Evolutionary conservation across 495 filamentous ascomycete species (phyloP).

Genomic region (Aspergillus hancockii): DNA sequence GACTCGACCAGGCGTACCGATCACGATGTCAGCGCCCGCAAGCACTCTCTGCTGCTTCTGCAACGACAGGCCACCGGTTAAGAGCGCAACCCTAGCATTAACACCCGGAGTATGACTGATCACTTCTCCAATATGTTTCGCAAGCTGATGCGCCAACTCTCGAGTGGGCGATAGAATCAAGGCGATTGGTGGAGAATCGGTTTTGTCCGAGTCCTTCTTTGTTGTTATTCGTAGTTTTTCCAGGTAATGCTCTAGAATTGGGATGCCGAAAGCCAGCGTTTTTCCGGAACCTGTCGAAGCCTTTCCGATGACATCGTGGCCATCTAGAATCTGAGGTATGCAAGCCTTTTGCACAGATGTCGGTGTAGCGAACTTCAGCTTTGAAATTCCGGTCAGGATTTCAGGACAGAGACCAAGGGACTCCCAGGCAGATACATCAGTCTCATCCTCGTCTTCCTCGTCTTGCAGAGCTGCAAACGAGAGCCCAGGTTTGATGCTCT

Average conservation of each 20-base stretch:
- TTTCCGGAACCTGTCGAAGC: constrained; percentile 97
- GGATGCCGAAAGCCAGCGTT: constrained; percentile 86
- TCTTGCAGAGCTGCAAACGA: constrained; percentile 45
- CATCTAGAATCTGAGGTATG: constrained; percentile 80
- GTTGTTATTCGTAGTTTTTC: constrained; percentile 27
- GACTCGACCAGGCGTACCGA: constrained; percentile 88
- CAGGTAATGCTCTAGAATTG: constrained; percentile 52
- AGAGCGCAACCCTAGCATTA: constrained; percentile 68
- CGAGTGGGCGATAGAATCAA: constrained; percentile 90
- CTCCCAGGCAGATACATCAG: constrained; percentile 72
- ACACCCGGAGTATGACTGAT: constrained; percentile 57
- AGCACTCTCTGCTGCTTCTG: constrained; percentile 90
- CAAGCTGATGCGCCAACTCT: constrained; percentile 89
- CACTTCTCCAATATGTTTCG: constrained; percentile 75
- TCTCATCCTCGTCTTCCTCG: constrained; percentile 45
- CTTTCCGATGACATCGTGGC: constrained; percentile 89
- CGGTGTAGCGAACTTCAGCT: constrained; percentile 74
- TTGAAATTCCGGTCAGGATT: constrained; percentile 71
- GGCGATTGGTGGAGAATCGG: constrained; percentile 59
- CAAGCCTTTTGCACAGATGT: constrained; percentile 75
- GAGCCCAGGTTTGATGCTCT: constrained; percentile 31
- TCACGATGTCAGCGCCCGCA: constrained; percentile 73
- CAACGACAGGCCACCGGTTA: constrained; percentile 88
- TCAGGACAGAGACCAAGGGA: constrained; percentile 66
- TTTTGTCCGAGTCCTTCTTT: constrained; percentile 25